Percentiles rank a stretch among this genome's conserved stretches.
phyloP scores from a whole-genome alignment of 1,284 basidiomycete genomes.

The Melampsora medusae region DNA sequence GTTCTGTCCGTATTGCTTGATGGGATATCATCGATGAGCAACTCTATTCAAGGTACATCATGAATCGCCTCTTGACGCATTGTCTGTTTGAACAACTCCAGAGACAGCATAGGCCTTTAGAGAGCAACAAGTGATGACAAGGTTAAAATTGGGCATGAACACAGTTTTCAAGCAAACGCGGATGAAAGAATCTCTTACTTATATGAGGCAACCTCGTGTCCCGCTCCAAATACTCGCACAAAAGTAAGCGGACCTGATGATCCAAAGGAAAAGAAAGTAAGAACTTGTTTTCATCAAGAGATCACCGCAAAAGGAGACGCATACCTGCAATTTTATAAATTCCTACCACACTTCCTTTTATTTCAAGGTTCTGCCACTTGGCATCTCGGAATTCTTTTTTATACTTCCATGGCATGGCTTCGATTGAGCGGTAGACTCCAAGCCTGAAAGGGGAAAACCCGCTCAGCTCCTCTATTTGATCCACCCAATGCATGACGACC shows the following conservation, averaged over 20 bases:
- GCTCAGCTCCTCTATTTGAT: neutral
- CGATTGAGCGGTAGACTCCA: constrained; percentile 29
- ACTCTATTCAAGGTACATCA: too few species aligned
- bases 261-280: neutral
- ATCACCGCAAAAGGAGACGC: neutral
- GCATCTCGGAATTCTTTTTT: constrained; percentile 30
- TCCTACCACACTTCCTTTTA: constrained; percentile 24
- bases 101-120: too few species aligned
- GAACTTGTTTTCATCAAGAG: neutral
- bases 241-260: constrained; percentile 37
- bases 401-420: constrained; percentile 38
- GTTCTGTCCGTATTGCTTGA: too few species aligned
- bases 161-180: too few species aligned
- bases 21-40: too few species aligned
- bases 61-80: too few species aligned
- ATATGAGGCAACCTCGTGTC: constrained; percentile 39
- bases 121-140: too few species aligned
- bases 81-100: too few species aligned
- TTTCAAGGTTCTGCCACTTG: constrained; percentile 2
- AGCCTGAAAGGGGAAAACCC: constrained; percentile 5
- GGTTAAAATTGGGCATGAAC: too few species aligned
- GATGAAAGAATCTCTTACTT: constrained; percentile 12
- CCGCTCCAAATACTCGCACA: constrained; percentile 28
- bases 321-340: constrained; percentile 36
- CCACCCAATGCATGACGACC: neutral